phyloP scores from a whole-genome alignment of 495 filamentous ascomycete species.

The Hapsidospora chrysogenum region DNA sequence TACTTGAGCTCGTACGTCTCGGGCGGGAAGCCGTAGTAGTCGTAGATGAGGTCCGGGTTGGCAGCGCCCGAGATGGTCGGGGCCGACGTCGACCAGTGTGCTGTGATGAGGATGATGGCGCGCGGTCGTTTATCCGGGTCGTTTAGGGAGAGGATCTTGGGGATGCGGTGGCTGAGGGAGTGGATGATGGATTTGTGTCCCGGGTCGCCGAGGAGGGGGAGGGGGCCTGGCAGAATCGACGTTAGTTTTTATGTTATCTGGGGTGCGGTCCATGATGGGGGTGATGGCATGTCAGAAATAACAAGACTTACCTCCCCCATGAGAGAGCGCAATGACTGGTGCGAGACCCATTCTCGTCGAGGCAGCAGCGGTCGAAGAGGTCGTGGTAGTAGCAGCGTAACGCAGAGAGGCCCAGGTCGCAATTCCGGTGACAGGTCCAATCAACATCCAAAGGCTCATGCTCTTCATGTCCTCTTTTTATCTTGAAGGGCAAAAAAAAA shows the following conservation, averaged over 20 bases:
- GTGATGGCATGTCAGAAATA: not conserved
- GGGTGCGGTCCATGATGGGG: not conserved
- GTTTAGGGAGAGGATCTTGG: conserved; percentile 17
- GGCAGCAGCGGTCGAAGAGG: no score
- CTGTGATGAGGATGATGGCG: conserved; percentile 23
- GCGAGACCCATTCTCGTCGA: conserved; percentile 14
- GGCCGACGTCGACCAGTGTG: conserved; percentile 19
- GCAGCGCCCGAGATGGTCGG: conserved; percentile 17
- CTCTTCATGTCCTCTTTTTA: no score
- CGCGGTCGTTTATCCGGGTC: conserved; percentile 16
- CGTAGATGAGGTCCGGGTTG: conserved; percentile 20
- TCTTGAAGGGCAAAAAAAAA: no score
- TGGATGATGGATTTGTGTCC: conserved; percentile 13
- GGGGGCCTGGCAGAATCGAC: conserved; percentile 6
- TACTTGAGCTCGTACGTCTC: conserved; percentile 23
- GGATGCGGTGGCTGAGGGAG: conserved; percentile 16
- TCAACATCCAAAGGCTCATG: no score
- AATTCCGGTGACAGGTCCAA: no score
- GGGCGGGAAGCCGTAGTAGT: conserved; percentile 23
- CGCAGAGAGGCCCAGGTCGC: no score
- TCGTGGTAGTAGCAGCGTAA: no score
- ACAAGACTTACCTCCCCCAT: conserved; percentile 16
- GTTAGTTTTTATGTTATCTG: not conserved
- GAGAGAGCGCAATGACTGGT: conserved; percentile 22
- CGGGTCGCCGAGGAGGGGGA: conserved; percentile 23